Evolutionary conservation across 805 yeast species (phyloP).

Genomic region (Phaffomyces antillensis): DNA sequence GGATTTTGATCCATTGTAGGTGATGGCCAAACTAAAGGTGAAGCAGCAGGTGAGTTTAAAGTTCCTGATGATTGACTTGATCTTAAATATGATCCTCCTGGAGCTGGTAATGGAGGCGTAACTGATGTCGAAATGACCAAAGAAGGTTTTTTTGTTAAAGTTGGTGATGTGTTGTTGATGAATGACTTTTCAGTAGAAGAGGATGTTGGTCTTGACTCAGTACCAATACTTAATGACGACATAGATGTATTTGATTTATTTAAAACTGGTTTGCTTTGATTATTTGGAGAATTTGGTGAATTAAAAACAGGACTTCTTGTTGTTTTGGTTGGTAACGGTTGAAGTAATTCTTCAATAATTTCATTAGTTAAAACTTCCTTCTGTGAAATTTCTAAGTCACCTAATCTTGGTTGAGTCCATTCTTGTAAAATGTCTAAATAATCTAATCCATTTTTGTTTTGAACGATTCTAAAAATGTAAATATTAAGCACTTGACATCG

Average conservation of each 20-base stretch:
- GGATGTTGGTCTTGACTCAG: background rate
- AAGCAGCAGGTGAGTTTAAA: slow-evolving; percentile 1
- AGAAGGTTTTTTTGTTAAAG: slow-evolving; percentile 8
- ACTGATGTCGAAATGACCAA: slow-evolving; percentile 17
- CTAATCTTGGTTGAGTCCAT: slow-evolving; percentile 24
- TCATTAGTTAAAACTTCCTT: slow-evolving; percentile 13
- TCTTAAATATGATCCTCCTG: slow-evolving; percentile 2
- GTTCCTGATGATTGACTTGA: slow-evolving; percentile 1
- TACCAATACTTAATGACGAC: background rate
- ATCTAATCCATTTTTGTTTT: slow-evolving; percentile 18
- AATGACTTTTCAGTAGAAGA: background rate
- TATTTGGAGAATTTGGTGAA: background rate
- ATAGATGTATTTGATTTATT: background rate
- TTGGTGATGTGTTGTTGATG: background rate
- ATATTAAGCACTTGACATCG: slow-evolving; percentile 35
- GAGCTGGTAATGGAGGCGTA: slow-evolving; percentile 22
- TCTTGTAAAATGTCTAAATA: slow-evolving; percentile 21
- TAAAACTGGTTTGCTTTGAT: background rate
- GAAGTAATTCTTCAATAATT: slow-evolving; percentile 16
- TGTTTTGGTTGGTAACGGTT: slow-evolving; percentile 15
- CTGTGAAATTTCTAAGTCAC: slow-evolving; percentile 24
- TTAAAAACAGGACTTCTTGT: background rate
- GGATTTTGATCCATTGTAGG: slow-evolving; percentile 10
- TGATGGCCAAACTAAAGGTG: slow-evolving; percentile 20
- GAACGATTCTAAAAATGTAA: slow-evolving; percentile 32